Percentiles rank a stretch among this genome's conserved stretches.
phyloP scores from a whole-genome alignment of 257 asterid species.

The Coffea eugenioides region DNA sequence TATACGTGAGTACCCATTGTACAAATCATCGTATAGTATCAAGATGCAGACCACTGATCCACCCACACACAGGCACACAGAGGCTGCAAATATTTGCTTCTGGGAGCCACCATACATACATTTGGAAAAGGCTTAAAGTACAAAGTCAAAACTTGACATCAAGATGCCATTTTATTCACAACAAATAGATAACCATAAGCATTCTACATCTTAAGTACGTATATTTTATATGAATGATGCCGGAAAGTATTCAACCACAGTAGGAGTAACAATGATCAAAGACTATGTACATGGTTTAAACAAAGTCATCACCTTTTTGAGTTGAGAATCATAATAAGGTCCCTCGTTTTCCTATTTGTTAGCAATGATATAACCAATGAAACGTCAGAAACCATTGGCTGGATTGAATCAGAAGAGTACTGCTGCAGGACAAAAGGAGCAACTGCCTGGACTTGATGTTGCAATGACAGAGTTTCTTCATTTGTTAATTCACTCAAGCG shows the following conservation, averaged over 20 bases:
- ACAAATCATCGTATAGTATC: neutral
- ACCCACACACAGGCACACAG: neutral
- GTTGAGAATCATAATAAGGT: constrained; percentile 90
- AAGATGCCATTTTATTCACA: neutral
- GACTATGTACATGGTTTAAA: constrained; percentile 1
- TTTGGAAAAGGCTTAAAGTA: neutral
- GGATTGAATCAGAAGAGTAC: constrained; percentile 65
- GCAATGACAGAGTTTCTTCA: constrained; percentile 80
- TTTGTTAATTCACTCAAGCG: constrained; percentile 74
- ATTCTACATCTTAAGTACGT: neutral
- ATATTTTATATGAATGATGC: neutral
- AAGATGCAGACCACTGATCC: neutral
- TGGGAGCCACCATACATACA: neutral
- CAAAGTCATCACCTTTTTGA: constrained; percentile 64
- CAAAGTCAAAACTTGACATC: neutral
- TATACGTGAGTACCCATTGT: neutral
- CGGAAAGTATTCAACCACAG: neutral
- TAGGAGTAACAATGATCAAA: neutral
- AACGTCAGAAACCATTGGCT: constrained; percentile 63
- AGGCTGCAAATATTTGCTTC: neutral
- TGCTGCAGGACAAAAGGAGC: constrained; percentile 94
- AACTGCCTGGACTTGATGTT: constrained; percentile 94
- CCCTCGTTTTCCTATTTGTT: constrained; percentile 85
- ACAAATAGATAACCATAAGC: neutral
- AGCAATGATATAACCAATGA: constrained; percentile 68